These are phyloP conservation scores for Immersiporthe knoxdaviesiana DNA, from an alignment of 2,329 filamentous ascomycete species.

Conservation along the genomic window DNA sequence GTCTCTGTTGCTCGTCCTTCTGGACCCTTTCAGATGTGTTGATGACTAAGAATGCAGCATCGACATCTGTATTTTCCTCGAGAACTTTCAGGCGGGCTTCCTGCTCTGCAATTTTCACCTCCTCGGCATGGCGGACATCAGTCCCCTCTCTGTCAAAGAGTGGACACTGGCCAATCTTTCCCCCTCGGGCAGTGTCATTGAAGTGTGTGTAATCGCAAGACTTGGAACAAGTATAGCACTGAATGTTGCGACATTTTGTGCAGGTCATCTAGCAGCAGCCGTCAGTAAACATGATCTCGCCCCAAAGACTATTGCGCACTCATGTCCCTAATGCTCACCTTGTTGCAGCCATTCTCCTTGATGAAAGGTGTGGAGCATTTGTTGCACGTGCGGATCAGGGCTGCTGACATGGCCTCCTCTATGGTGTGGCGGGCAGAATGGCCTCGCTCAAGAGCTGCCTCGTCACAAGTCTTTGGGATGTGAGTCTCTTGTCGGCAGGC, in stretches of 20 bases:
- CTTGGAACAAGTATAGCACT: slow-evolving; percentile 74
- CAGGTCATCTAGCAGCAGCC: slow-evolving; percentile 87
- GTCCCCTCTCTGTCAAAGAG: slow-evolving; percentile 63
- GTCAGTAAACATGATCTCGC: background rate
- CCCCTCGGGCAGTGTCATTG: slow-evolving; percentile 52
- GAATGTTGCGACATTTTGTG: slow-evolving; percentile 57
- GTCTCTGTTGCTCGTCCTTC: slow-evolving; percentile 44
- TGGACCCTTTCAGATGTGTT: slow-evolving; percentile 58
- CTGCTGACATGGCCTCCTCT: slow-evolving; percentile 84
- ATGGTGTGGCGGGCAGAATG: slow-evolving; percentile 66
- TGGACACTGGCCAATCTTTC: slow-evolving; percentile 61
- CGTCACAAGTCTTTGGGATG: slow-evolving; percentile 71
- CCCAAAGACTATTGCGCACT: background rate
- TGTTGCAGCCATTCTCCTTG: slow-evolving; percentile 67
- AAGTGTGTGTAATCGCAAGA: slow-evolving; percentile 74
- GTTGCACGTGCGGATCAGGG: slow-evolving; percentile 77
- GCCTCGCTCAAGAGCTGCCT: slow-evolving; percentile 63
- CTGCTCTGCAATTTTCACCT: slow-evolving; percentile 65
- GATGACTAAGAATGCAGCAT: slow-evolving; percentile 60
- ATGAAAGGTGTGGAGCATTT: slow-evolving; percentile 70
- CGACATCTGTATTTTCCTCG: slow-evolving; percentile 63
- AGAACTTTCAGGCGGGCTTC: slow-evolving; percentile 58
- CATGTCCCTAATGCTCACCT: slow-evolving; percentile 8
- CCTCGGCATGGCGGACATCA: slow-evolving; percentile 63
- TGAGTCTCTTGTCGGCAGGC: slow-evolving; percentile 72